Evolutionary conservation across 2,329 filamentous ascomycete genomes (phyloP).

Genomic region (Tolypocladium guangdongense): DNA sequence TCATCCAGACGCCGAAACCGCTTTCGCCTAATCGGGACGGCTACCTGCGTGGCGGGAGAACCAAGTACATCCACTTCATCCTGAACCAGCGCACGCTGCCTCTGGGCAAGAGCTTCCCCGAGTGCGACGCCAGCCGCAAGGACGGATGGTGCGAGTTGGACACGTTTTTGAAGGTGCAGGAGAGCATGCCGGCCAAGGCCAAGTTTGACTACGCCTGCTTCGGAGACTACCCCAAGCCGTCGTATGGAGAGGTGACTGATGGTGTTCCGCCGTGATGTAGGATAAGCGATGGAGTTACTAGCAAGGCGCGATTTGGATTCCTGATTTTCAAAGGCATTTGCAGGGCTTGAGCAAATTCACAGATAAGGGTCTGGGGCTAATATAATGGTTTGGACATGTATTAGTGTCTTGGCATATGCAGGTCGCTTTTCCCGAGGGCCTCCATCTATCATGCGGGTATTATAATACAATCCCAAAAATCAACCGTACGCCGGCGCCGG

Average conservation of each 20-base stretch:
- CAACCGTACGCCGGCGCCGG: constrained; percentile 6
- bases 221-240: constrained; percentile 33
- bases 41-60: constrained; percentile 43
- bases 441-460: constrained; percentile 2
- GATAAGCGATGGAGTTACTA: neutral
- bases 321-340: neutral
- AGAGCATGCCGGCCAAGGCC: constrained; percentile 45
- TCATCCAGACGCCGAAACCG: constrained; percentile 57
- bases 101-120: constrained; percentile 51
- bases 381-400: neutral
- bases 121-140: constrained; percentile 49
- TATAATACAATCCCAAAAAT: constrained; percentile 1
- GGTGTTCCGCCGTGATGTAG: constrained; percentile 18
- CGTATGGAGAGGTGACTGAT: constrained; percentile 28
- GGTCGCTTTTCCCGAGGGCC: neutral
- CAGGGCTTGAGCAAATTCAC: neutral
- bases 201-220: constrained; percentile 57
- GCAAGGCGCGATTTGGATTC: neutral
- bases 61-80: constrained; percentile 62
- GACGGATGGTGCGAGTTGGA: constrained; percentile 71
- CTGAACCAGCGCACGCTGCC: constrained; percentile 66
- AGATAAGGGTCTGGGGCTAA: neutral
- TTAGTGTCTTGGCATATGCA: neutral
- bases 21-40: constrained; percentile 43
- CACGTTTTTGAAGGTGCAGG: constrained; percentile 54